Conservation (phyloP, 2,329 filamentous ascomycete species). For the Apiospora malaysiana region DNA sequence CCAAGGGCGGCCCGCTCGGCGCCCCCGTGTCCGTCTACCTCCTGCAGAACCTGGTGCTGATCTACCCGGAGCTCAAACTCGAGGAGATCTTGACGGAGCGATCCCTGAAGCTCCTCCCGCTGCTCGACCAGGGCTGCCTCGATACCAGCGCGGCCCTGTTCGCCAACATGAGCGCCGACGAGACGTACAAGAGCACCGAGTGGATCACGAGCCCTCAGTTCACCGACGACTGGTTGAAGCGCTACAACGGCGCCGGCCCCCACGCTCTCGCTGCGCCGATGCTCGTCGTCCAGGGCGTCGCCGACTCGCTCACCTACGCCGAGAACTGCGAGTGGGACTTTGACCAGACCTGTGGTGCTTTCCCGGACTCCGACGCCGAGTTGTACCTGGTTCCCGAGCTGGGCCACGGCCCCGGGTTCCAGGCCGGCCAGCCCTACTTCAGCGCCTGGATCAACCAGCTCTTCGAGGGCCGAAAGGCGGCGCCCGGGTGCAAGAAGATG, state of each 20-base stretch:
- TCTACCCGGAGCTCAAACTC: slow-evolving; percentile 19
- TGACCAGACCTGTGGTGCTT: slow-evolving; percentile 21
- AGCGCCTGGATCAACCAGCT: slow-evolving; percentile 22
- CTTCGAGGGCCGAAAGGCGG: neutral
- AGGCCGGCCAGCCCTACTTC: slow-evolving; percentile 23
- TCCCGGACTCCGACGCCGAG: slow-evolving; percentile 20
- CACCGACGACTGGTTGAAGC: neutral
- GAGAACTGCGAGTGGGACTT: slow-evolving; percentile 11
- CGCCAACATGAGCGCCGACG: neutral
- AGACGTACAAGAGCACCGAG: slow-evolving; percentile 5
- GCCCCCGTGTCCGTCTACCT: neutral
- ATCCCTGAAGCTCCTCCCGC: neutral
- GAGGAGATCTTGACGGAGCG: slow-evolving; percentile 2
- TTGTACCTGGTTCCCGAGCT: slow-evolving; percentile 16
- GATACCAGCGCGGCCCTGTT: neutral
- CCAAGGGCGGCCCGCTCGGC: neutral
- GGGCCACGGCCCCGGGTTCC: slow-evolving; percentile 19
- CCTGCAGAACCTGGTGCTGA: neutral
- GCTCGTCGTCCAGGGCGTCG: slow-evolving; percentile 22
- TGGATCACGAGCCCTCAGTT: slow-evolving; percentile 7
- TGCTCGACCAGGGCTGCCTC: slow-evolving; percentile 17
- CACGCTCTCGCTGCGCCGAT: slow-evolving; percentile 18
- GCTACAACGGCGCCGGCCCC: neutral
- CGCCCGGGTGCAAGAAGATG: neutral
- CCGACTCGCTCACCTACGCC: slow-evolving; percentile 3